Base-by-base conservation (phyloP, 768 basidiomycete genomes). In the Pisolithus orientalis region DNA sequence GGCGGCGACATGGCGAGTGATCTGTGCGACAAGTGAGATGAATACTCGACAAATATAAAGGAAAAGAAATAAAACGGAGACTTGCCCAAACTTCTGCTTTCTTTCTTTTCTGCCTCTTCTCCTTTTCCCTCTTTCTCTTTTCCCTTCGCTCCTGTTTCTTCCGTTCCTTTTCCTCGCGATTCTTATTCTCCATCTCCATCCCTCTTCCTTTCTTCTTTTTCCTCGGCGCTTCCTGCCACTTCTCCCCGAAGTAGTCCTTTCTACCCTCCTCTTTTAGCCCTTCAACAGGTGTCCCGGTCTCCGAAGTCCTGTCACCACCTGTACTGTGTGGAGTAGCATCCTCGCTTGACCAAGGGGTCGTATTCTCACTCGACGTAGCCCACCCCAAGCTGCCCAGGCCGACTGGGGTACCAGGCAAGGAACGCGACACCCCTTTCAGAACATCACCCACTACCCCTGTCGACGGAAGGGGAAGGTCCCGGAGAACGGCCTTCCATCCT, bases 1-100 rank as follows among this genome's bases (percentile, higher is more conserved):
- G 52, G 85, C 84, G 2, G 90, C 90, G 28, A 92, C 85, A 58
- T 93, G 89, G 49, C 83, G 83, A 24, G 87, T 89, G 54, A 89
- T 90, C 87, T 89, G 55, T 42, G 13, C 32, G 38, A 50, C 43
- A 51, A 7, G 40, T 39, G 11, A 16, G 25, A 34, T 39, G 14
- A 44, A 24, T 8, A 27, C 16, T 44, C 34, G 31, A 47, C 24
- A 25, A 38, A 16, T 45, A 50, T 28, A 37, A 39, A 28, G 4
- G 3, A 40, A 49, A 45, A 21, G 50, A 39, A 34, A 42, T 16
- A 49, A n/a, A 49, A 43, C 14, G 48, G 17, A 48, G 27, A 71
- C 83, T 60, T 62, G 90, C 89, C 64, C 80, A 91, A 52, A 90
- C 78, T 67, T 90, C 84, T 5, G 85, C 82, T 66, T 84, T 84